Base-by-base conservation (phyloP, 495 filamentous ascomycete genomes). In the Neurospora terricola region DNA sequence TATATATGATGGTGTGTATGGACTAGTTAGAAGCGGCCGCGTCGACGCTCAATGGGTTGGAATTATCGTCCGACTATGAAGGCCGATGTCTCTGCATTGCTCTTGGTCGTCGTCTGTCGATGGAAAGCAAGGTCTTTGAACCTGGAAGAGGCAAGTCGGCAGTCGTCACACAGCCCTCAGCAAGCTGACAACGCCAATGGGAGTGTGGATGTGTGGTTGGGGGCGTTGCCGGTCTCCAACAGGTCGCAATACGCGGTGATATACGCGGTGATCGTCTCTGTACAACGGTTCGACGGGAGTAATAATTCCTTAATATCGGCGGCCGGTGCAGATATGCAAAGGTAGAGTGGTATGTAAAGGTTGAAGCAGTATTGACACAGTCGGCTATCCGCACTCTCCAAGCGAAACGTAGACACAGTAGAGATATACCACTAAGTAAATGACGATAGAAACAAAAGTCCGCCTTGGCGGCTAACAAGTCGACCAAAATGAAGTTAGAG, bases 51-150 rank as follows among this genome's bases (percentile, higher is more conserved):
- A 72, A 69, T 75, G 70, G 75, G 45, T 68, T 48, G 21, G 14
- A 59, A 69, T 40, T 76, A 40, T 72, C 34, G 66, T 38, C 68
- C n/a, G n/a, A 72, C 76, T 76, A 76, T 69, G 76, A 71, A 72
- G 68, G 39, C 69, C 76, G 69, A 76, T 38, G 70, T 69, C 14
- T 69, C 71, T 71, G 74, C 76, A 77, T 77, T 73, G 71, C 76
- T 75, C 71, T 75, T 42, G 27, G 54, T 66, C 27, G 54, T 66
- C 54, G 27, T 72, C 30, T 45, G 34, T 10, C 1, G 43, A 34
- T 71, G 38, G 27, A 30, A 48, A 21, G 42, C 70, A 34, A 36
- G 27, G 38, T 59, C 38, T 37, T 37, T n/a, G 42, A 38, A 8
- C 70, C 43, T 18, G 40, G 39, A 71, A 36, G 27, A 30, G 27